Base-by-base conservation (phyloP, 352 stramenopile genomes). In the Phytophthora ramorum region DNA sequence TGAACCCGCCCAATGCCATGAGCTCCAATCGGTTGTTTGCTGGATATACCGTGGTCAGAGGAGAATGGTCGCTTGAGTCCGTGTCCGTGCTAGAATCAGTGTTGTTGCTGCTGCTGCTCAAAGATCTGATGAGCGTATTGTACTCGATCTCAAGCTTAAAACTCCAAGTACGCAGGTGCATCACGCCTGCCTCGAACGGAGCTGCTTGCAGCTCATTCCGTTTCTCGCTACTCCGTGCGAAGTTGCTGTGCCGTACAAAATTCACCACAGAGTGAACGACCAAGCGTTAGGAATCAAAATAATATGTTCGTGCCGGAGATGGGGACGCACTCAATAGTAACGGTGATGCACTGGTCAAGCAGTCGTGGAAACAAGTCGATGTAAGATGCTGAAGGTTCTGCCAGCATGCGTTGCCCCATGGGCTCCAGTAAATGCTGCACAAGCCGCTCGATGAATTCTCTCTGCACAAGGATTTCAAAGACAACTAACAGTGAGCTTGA, bases 291-390 rank as follows among this genome's bases (percentile, higher is more conserved):
- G 7, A 37, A 12, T 12, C 28, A 34, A 12, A 8, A 2, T 7
- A 30, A 30, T 30, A 6, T 7, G 26, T 7, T 34, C 7, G 7
- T 34, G 28, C 7, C 28, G 28, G 28, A 60, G 17, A 24, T 30
- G 3, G 3, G 12, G 7, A 79, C 78, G 46, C 65, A 89, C 82
- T 88, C 69, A 47, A 89, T 84, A 0, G 51, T 61, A n/a, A 85
- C 75, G 28, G 48, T 72, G 49, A 89, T 85, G 51, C 82, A 87
- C 45, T 78, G 74, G 44, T 91, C 82, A 26, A 89, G 37, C 7
- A 91, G n/a, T 24, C 61, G 58, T 12, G 82, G 82, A 19, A 85
- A 72, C 32, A 91, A 58, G 34, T 89, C 81, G 30, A 57, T 50
- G 9, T 72, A 67, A 5, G 80, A 84, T 16, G 49, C 26, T 4